phyloP scores from a whole-genome alignment of 2,329 filamentous ascomycete species.

The Fusarium anthophilum region DNA sequence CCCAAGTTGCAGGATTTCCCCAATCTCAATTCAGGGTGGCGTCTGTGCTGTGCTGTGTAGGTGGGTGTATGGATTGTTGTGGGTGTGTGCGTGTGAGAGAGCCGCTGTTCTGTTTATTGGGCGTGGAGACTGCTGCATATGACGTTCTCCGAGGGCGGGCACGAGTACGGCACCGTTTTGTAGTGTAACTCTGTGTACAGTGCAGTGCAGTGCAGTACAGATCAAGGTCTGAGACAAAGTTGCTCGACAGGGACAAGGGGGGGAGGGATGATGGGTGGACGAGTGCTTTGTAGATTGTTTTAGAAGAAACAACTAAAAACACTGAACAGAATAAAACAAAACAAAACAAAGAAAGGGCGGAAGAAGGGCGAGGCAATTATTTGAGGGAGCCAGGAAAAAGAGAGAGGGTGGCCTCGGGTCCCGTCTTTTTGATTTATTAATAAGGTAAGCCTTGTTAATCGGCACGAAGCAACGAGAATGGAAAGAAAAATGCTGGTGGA shows the following conservation, averaged over 20 bases:
- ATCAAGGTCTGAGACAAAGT: constrained; percentile 27
- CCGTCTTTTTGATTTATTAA: constrained; percentile 27
- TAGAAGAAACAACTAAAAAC: background rate
- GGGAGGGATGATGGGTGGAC: background rate
- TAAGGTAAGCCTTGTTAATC: constrained; percentile 33
- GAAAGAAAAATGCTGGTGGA: constrained; percentile 8
- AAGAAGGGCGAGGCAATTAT: constrained; percentile 13
- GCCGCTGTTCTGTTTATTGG: constrained; percentile 31
- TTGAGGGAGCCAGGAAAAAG: background rate
- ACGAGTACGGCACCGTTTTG: constrained; percentile 19
- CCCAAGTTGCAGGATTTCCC: constrained; percentile 35
- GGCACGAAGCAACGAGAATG: constrained; percentile 25
- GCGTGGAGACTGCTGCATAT: constrained; percentile 39
- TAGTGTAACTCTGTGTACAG: background rate
- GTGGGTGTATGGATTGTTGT: constrained; percentile 25
- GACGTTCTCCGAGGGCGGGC: constrained; percentile 37
- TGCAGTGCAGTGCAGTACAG: constrained; percentile 3
- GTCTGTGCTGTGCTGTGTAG: constrained; percentile 27
- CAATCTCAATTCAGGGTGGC: constrained; percentile 37
- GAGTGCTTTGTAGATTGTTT: constrained; percentile 7
- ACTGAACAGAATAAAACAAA: background rate
- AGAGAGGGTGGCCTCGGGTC: background rate
- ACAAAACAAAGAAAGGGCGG: constrained; percentile 13
- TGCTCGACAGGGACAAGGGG: constrained; percentile 25
- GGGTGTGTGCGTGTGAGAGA: constrained; percentile 1